These are phyloP conservation scores for Lepiota subincarnata DNA, from an alignment of 768 basidiomycete genomes.

Conservation along the genomic window DNA sequence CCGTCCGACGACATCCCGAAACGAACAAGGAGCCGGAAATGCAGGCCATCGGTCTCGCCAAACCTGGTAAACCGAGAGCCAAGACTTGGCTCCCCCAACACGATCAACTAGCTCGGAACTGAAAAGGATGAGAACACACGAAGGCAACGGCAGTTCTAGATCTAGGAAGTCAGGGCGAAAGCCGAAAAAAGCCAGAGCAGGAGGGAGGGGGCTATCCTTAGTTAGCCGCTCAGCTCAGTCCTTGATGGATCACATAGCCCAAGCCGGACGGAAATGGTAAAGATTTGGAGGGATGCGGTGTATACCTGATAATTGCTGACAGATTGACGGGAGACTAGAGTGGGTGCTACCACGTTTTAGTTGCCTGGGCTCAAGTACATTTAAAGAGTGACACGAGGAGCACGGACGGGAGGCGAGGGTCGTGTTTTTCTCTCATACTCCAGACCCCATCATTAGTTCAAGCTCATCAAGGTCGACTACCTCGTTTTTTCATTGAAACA, in stretches of 20 bases:
- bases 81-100: neutral
- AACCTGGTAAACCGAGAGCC: neutral
- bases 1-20: neutral
- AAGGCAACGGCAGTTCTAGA: neutral
- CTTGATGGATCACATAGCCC: neutral
- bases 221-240: neutral
- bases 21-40: neutral
- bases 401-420: neutral
- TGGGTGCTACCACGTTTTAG: neutral
- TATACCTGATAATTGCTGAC: slow-evolving; percentile 4
- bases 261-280: neutral
- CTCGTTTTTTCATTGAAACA: neutral
- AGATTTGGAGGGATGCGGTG: neutral
- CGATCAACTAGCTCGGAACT: too few relatives aligned
- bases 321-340: slow-evolving; percentile 10
- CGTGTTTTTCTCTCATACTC: neutral
- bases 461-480: too few relatives aligned
- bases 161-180: too few relatives aligned
- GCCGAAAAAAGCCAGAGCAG: neutral
- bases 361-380: neutral
- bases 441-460: too few relatives aligned
- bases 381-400: neutral
- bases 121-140: neutral
- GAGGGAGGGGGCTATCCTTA: neutral
- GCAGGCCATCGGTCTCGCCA: neutral